Percentiles rank a stretch among this genome's conserved stretches.
Evolutionary conservation across 164 flowering plant genomes (phyloP).

Genomic region (Chimonanthus praecox): DNA sequence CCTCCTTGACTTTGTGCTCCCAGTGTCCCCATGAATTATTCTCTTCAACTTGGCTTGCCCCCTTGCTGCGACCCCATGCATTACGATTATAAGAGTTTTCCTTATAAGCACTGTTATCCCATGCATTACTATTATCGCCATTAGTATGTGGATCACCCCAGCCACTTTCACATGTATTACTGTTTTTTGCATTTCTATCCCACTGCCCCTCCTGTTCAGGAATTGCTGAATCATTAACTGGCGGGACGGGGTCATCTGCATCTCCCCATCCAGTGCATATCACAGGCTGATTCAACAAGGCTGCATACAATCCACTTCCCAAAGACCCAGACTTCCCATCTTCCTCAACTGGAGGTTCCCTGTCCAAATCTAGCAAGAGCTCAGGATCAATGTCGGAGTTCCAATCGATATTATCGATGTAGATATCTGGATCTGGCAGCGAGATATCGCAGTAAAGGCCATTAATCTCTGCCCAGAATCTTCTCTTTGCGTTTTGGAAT

Average conservation of each 20-base stretch:
- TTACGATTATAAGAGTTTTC: too few relatives aligned
- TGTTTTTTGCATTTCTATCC: conserved; percentile 8
- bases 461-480: conserved; percentile 54
- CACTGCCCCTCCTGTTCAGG: background rate
- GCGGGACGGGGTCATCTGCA: conserved; percentile 13
- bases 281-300: conserved; percentile 10
- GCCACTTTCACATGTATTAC: background rate
- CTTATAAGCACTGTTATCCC: background rate
- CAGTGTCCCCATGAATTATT: conserved; percentile 23
- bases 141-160: conserved; percentile 5
- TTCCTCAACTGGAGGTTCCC: conserved; percentile 15
- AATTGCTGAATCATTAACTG: background rate
- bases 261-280: conserved; percentile 32
- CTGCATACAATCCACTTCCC: conserved; percentile 11
- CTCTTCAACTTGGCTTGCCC: conserved; percentile 5
- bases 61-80: background rate
- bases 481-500: conserved; percentile 49
- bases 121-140: background rate
- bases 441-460: conserved; percentile 34
- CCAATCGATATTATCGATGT: conserved; percentile 62
- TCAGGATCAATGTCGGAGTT: conserved; percentile 37
- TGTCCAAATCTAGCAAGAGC: conserved; percentile 40
- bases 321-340: background rate
- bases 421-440: conserved; percentile 52
- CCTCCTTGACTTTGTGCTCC: conserved; percentile 8